Evolutionary conservation across 495 filamentous ascomycete genomes (phyloP), one percentile per base, ranked within the genome.

Genomic region (Penicilliopsis zonata): DNA sequence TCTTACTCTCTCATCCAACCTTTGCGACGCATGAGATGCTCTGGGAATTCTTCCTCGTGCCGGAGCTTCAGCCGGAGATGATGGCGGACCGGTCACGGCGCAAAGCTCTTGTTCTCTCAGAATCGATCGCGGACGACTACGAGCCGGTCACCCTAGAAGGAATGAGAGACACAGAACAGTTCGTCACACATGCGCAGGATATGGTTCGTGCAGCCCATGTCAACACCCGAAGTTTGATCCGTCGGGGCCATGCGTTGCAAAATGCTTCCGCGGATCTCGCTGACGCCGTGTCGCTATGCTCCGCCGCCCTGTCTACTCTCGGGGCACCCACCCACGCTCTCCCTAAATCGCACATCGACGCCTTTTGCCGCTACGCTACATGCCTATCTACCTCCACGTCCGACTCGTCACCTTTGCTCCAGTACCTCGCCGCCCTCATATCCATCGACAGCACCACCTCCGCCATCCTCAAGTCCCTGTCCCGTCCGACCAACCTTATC

Each of bases 21-120:
- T 96, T 99, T 52, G 75, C 85, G 1, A 95, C 83, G 0, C 92
- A 96, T 48, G 92, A 99, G 61, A 82, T 95, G 69, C 65, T 99
- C 5, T 99, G 92, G 92, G 92, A 99, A 44, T 99, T 99, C 59
- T 93, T 99, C 55, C 71, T 99, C 2, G 88, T 96, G 10, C 92
- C 92, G 2, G 92, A 99, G 35, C 69, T 96, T 13, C 86, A 94
- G 44, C 71, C 82, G 3, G 75, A 86, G 10, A 80, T 82, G 73
- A 86, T 96, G 73, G 82, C 79, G 14, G 81, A 94, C 49, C 72
- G 92, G 17, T 90, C 81, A 40, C 76, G 72, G 23, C 72, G 80
- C 32, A 99, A 99, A 54, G 86, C 86, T 3, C 76, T 83, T 43
- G 72, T 76, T 0, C 73, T 87, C 30, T 61, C 66, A 10, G 92